A percentile compares a stretch with the other conserved stretches of the same genome.
Evolutionary conservation across 2,329 filamentous ascomycete species (phyloP).

Genomic region (Zalaria sp.): DNA sequence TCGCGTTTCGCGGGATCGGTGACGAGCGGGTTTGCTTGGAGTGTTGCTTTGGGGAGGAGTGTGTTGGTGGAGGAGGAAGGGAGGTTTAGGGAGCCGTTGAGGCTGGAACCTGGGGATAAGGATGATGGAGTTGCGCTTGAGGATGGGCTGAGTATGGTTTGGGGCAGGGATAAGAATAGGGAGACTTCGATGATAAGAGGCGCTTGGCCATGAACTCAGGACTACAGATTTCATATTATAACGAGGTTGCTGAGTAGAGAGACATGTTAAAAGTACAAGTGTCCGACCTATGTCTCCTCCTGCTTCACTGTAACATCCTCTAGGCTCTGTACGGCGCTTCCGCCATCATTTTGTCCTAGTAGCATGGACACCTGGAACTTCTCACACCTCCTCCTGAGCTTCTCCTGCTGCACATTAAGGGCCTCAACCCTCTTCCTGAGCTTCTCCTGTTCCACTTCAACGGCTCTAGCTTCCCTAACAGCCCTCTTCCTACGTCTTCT

Average conservation of each 20-base stretch:
- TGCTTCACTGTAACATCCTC: too few relatives aligned
- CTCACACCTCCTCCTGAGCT: too few relatives aligned
- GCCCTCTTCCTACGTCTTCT: too few relatives aligned
- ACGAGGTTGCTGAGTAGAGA: neutral
- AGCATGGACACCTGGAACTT: too few relatives aligned
- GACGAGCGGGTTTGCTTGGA: slow-evolving; percentile 34
- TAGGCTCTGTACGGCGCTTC: too few relatives aligned
- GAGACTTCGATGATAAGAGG: slow-evolving; percentile 8
- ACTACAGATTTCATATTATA: too few relatives aligned
- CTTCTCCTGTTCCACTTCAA: too few relatives aligned
- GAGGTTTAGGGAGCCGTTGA: slow-evolving; percentile 5
- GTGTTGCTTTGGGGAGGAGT: slow-evolving; percentile 29
- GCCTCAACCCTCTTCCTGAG: too few relatives aligned
- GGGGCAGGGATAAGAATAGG: slow-evolving; percentile 9
- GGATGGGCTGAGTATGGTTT: slow-evolving; percentile 10
- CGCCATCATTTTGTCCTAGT: too few relatives aligned
- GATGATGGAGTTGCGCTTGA: slow-evolving; percentile 9
- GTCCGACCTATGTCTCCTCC: too few relatives aligned
- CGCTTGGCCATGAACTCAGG: slow-evolving; percentile 6
- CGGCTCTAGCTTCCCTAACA: too few relatives aligned
- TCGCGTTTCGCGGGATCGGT: slow-evolving; percentile 30
- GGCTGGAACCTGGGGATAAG: slow-evolving; percentile 12
- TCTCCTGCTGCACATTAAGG: too few relatives aligned
- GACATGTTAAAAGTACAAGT: slow-evolving; percentile 1
- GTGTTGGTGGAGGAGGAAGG: slow-evolving; percentile 15